A percentile compares a stretch with the other conserved stretches of the same genome.
Evolutionary conservation across 345 rosid species (phyloP).

Genomic region (Sapria himalayana): DNA sequence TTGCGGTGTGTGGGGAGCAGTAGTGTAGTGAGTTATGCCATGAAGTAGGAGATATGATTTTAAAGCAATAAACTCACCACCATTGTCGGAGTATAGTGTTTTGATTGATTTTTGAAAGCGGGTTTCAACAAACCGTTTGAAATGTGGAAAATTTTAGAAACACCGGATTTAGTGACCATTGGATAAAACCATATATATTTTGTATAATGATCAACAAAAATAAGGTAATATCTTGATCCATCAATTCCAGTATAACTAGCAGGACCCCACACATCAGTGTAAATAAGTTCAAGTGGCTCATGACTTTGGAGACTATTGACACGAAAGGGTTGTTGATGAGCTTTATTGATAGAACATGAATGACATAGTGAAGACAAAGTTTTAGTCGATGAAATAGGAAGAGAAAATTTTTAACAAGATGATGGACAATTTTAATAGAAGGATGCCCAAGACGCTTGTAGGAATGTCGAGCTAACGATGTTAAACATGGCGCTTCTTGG

Average conservation of each 20-base stretch:
- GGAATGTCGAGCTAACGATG: too few relatives aligned
- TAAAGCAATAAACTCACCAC: constrained; percentile 2
- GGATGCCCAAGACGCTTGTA: constrained; percentile 2
- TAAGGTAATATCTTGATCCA: not conserved
- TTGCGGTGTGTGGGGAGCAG: constrained; percentile 1
- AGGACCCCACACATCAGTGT: not conserved
- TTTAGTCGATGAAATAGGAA: not conserved
- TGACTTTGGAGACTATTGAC: not conserved
- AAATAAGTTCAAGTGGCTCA: not conserved
- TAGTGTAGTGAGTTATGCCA: constrained; percentile 1
- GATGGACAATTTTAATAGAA: not conserved
- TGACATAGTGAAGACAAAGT: not conserved
- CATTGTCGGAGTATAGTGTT: not conserved
- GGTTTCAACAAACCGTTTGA: not conserved
- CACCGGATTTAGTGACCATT: not conserved
- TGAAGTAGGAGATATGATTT: not conserved
- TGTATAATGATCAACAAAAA: too few relatives aligned
- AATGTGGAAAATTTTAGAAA: not conserved
- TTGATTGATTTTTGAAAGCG: not conserved
- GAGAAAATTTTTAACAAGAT: not conserved
- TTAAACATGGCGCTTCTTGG: too few relatives aligned
- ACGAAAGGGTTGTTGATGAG: constrained; percentile 1
- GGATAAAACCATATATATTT: too few relatives aligned
- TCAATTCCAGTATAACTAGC: not conserved
- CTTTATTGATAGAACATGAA: constrained; percentile 1